Evolutionary conservation across 768 basidiomycete species (phyloP), one percentile per base, ranked within the genome.

Genomic region (Lyophyllum shimeji): DNA sequence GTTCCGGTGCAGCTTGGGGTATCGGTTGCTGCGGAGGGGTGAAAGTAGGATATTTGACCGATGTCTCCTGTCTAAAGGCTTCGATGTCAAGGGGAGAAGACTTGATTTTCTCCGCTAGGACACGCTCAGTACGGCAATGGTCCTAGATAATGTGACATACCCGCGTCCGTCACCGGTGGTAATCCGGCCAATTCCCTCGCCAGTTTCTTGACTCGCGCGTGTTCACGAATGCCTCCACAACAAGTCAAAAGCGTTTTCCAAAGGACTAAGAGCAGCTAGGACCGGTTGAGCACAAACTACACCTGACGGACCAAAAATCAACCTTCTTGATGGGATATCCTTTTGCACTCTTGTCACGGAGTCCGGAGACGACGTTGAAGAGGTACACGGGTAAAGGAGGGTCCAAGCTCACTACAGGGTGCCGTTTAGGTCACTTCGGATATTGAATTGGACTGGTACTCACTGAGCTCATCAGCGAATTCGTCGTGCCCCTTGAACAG

Each of bases 301-400:
- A 23, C 52, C 57, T 56, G 59, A 53, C 52, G 57, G 29, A 29
- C 4, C 52, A 57, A 46, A 51, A 52, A 60, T 69, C 20, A 50
- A 91, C 95, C 83, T 98, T 98, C 75, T 98, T 99, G 63, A 97
- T 90, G 0, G 97, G 97, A 72, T 97, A 99, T 5, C 93, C 93
- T 66, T 92, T 95, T 1, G 93, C 90, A 66, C 89, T 90, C 74
- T 94, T 93, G 69, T 98, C 96, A 61, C 93, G 86, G 40, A 98
- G 75, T 40, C 87, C 86, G 21, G 93, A 87, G n/a, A 98, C 87
- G 46, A 95, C 82, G 52, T 89, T 88, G 75, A 97, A 93, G 17
- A 98, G 77, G 66, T 95, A 95, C 7, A 96, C 86, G 1, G 96
- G 95, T 20, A 98, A 74, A 12, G 97, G 95, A 12, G 95, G 95